Base-by-base conservation (phyloP, 140 eudicot genomes). In the Flaveria floridana region DNA sequence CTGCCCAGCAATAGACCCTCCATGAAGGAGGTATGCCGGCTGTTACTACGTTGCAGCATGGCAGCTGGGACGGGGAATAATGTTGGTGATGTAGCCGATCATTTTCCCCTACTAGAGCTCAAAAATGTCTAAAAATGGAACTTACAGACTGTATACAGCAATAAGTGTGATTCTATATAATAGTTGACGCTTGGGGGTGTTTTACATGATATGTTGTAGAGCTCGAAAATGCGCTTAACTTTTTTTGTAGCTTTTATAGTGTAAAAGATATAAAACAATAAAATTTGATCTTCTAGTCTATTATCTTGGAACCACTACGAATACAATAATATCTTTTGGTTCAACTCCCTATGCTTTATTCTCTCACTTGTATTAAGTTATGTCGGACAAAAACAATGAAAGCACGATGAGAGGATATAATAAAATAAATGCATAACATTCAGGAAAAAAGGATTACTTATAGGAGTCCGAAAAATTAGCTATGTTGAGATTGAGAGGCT, bases 11-110 rank as follows among this genome's bases (percentile, higher is more conserved):
- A 82, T 6, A 82, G 97, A 76, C 97, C 97, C 5, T 77, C 87
- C 64, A 91, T 89, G 91, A 87, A 82, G 62, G 91, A 89, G 72
- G 94, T 85, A 44, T 21, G 89, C 73, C 88, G 82, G 41, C 77
- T 87, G 73, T 70, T 91, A 72, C 81, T 70, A 28, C 83, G 76
- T 13, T 87, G 83, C 26, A 55, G 69, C 72, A 81, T 16, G 37
- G 47, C 57, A 26, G 14, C 25, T 0, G 25, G 80, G 46, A 20
- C 28, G 7, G 67, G 67, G 58, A 85, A 72, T 76, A 77, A 50
- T 9, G 73, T 15, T 37, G 47, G 18, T 21, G 78, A 55, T 56
- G 93, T 77, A 42, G 51, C 65, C 3, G 89, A 87, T 73, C 74
- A 75, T 64, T 73, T 68, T 58, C 93, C 96, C 12, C 90, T 89